A percentile compares a stretch with the other conserved stretches of the same genome.
Evolutionary conservation across 2,329 filamentous ascomycete species (phyloP).

Genomic region (Aspergillus japonicus): DNA sequence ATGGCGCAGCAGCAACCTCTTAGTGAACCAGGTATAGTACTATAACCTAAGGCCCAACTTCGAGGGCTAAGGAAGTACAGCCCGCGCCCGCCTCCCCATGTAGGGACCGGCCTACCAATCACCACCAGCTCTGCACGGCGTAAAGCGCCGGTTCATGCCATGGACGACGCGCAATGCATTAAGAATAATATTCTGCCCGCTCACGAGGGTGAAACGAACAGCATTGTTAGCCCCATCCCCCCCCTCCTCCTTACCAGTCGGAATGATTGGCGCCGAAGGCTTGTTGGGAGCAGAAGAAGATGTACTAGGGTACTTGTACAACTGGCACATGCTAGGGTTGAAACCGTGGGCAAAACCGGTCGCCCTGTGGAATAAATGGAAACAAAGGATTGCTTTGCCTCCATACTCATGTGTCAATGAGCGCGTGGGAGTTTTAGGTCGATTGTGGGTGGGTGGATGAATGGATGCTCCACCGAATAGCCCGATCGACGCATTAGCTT

Average conservation of each 20-base stretch:
- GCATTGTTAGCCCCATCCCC: background rate
- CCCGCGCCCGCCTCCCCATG: background rate
- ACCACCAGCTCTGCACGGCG: background rate
- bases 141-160: background rate
- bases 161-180: background rate
- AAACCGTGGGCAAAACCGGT: background rate
- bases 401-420: background rate
- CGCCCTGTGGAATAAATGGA: background rate
- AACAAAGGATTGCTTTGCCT: background rate
- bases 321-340: conserved; percentile 1
- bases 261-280: background rate
- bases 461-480: background rate
- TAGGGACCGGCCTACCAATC: conserved; percentile 5
- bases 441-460: too few species aligned
- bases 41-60: background rate
- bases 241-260: background rate
- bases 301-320: background rate
- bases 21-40: background rate
- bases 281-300: background rate
- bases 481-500: conserved; percentile 2
- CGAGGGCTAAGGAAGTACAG: background rate
- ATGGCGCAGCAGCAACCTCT: conserved; percentile 22
- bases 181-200: background rate
- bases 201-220: background rate
- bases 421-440: too few species aligned